Evolutionary conservation across 345 rosid genomes (phyloP).

Genomic region (Populus ilicifolia): DNA sequence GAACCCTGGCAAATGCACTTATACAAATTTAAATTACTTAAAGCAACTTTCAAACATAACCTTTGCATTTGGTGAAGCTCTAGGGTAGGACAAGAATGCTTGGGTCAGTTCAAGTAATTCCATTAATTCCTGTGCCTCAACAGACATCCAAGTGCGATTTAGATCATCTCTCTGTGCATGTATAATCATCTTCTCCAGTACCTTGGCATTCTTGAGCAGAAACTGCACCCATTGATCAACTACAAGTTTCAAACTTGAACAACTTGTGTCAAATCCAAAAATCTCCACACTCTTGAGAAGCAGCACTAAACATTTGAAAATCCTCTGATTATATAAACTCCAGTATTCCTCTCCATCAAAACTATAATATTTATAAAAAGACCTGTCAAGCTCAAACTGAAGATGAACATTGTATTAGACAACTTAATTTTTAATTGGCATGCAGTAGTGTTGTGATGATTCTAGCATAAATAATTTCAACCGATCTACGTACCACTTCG

Average conservation of each 20-base stretch:
- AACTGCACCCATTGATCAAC: background rate
- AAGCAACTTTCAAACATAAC: background rate
- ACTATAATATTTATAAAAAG: background rate
- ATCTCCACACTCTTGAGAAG: background rate
- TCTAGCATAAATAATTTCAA: too few relatives aligned
- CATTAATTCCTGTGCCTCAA: background rate
- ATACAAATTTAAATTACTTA: too few relatives aligned
- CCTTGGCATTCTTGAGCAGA: conserved; percentile 10
- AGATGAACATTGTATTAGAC: background rate
- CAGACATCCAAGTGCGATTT: background rate
- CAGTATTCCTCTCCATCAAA: background rate
- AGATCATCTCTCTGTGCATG: background rate
- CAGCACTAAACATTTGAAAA: background rate
- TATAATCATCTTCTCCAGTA: conserved; percentile 4
- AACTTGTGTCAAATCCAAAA: background rate
- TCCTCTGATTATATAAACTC: background rate
- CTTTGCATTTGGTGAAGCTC: background rate
- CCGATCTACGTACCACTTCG: too few relatives aligned
- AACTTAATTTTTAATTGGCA: too few relatives aligned
- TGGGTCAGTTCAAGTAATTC: background rate
- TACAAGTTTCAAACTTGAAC: background rate
- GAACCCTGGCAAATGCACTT: too few relatives aligned
- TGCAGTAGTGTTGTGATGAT: too few relatives aligned
- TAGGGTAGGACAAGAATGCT: background rate
- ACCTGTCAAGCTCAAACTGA: background rate